phyloP scores from a whole-genome alignment of 2,329 filamentous ascomycete species.

The Aspergillus flavus region DNA sequence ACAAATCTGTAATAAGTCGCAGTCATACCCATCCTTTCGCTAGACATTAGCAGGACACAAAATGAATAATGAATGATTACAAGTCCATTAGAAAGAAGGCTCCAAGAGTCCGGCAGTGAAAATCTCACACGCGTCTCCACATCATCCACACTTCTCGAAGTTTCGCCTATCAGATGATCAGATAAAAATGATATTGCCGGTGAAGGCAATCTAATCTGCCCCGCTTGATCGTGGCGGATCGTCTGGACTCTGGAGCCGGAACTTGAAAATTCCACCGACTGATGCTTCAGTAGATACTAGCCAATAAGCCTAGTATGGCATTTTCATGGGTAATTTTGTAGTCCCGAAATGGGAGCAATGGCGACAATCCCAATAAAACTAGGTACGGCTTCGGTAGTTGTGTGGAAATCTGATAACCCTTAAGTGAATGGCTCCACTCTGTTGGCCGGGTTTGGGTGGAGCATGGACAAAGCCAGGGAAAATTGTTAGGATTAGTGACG shows the following conservation, averaged over 20 bases:
- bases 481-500: too few species aligned
- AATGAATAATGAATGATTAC: background rate
- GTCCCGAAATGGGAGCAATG: background rate
- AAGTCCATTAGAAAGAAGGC: background rate
- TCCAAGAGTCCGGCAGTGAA: background rate
- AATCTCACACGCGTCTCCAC: background rate
- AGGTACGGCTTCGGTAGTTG: too few species aligned
- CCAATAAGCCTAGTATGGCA: background rate
- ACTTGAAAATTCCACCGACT: background rate
- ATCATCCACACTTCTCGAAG: background rate
- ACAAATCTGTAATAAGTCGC: background rate
- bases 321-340: background rate
- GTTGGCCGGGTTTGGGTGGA: too few species aligned
- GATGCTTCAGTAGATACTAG: background rate
- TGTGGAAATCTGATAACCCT: too few species aligned
- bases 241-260: too few species aligned
- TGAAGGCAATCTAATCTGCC: background rate
- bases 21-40: background rate
- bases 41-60: background rate
- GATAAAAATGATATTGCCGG: background rate
- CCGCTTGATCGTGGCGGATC: background rate
- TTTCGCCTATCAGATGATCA: too few species aligned
- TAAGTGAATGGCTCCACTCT: too few species aligned
- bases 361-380: too few species aligned
- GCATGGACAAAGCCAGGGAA: too few species aligned